These are phyloP conservation scores for Hypoxylon crocopeplum DNA, from an alignment of 495 filamentous ascomycete species.

Conservation along the genomic window DNA sequence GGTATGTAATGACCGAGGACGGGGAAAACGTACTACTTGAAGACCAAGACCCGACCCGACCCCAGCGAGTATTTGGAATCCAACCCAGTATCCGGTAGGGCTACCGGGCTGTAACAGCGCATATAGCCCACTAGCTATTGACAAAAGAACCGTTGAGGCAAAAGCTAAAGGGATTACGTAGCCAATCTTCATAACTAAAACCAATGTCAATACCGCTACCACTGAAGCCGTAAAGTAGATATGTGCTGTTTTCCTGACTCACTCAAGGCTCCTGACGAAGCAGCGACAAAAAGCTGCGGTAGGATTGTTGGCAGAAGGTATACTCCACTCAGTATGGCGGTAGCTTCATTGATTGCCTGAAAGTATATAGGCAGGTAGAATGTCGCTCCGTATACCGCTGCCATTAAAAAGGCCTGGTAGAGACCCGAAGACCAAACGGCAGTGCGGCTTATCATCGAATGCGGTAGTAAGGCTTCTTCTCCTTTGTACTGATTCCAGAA, in stretches of 20 bases:
- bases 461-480: constrained; percentile 47
- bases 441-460: not conserved
- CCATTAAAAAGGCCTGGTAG: constrained; percentile 8
- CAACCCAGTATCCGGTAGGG: constrained; percentile 58
- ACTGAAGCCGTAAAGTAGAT: too few species aligned
- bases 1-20: too few species aligned
- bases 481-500: constrained; percentile 52
- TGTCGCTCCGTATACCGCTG: constrained; percentile 13
- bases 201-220: too few species aligned
- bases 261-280: too few species aligned
- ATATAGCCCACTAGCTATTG: constrained; percentile 60
- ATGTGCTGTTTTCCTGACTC: too few species aligned
- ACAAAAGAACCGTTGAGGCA: constrained; percentile 58
- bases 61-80: constrained; percentile 64
- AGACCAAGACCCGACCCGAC: constrained; percentile 53
- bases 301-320: constrained; percentile 56
- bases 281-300: constrained; percentile 42
- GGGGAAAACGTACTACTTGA: constrained; percentile 45
- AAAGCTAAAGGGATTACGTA: constrained; percentile 56
- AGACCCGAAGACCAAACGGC: not conserved
- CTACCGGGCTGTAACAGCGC: constrained; percentile 54
- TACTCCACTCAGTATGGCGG: constrained; percentile 54
- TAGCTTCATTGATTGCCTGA: constrained; percentile 59
- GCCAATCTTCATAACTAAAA: constrained; percentile 42
- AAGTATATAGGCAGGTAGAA: constrained; percentile 68